Conservation (phyloP, 2,329 filamentous ascomycete species). For the Xylariaceae sp. region DNA sequence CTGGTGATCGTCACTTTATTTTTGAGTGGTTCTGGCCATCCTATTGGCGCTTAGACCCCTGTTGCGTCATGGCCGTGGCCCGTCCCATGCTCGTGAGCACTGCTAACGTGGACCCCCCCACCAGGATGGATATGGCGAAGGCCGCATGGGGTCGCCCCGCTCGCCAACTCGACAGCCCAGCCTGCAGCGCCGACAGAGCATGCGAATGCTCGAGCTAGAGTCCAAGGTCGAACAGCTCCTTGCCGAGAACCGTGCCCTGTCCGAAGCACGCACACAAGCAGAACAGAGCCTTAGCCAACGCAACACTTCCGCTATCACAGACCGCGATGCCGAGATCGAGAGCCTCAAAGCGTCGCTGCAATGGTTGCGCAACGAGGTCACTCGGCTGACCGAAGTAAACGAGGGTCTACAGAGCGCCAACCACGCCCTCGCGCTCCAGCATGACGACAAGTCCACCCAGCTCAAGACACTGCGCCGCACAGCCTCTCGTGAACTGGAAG, state of each 20-base stretch:
- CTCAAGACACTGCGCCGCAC: constrained; percentile 64
- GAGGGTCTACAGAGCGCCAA: constrained; percentile 73
- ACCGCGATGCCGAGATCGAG: constrained; percentile 83
- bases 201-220: constrained; percentile 93
- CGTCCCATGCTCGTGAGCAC: background rate
- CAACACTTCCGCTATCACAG: constrained; percentile 64
- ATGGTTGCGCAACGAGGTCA: constrained; percentile 76
- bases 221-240: constrained; percentile 75
- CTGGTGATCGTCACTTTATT: background rate
- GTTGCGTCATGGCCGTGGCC: too few species aligned
- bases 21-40: background rate
- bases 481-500: constrained; percentile 63
- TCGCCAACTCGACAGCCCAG: constrained; percentile 92
- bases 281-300: constrained; percentile 62
- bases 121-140: constrained; percentile 91
- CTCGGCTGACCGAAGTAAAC: constrained; percentile 76
- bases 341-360: constrained; percentile 72
- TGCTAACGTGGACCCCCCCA: constrained; percentile 14
- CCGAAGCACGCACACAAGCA: constrained; percentile 64
- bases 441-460: constrained; percentile 63
- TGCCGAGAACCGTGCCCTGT: constrained; percentile 75
- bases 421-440: constrained; percentile 66
- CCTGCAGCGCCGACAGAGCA: constrained; percentile 94
- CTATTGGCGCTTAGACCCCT: background rate
- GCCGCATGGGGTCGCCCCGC: constrained; percentile 75